Evolutionary conservation across 2,329 filamentous ascomycete species (phyloP).

Genomic region (Aspergillus versicolor): DNA sequence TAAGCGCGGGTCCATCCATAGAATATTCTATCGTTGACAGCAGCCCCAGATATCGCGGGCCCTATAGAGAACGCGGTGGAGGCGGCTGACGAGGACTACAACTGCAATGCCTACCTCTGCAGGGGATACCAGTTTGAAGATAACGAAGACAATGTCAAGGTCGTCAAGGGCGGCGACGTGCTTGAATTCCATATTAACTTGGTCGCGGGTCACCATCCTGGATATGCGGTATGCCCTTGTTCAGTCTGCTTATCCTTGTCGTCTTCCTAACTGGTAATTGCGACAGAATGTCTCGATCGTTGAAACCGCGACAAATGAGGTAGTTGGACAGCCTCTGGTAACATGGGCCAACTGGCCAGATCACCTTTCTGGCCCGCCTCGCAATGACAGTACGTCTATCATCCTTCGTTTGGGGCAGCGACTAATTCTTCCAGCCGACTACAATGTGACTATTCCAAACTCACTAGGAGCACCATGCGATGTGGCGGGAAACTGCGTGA

Average conservation of each 20-base stretch:
- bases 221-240: neutral
- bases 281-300: neutral
- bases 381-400: neutral
- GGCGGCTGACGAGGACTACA: neutral
- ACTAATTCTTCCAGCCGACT: neutral
- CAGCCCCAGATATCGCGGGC: neutral
- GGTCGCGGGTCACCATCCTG: neutral
- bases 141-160: neutral
- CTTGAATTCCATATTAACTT: neutral
- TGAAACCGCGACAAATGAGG: neutral
- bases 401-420: neutral
- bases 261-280: neutral
- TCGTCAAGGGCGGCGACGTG: neutral
- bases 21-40: no score
- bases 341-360: neutral
- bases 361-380: neutral
- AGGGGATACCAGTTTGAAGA: neutral
- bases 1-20: neutral
- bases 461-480: neutral
- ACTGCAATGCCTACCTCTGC: conserved; percentile 1
- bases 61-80: neutral
- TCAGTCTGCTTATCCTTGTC: no score
- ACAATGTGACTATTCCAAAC: neutral
- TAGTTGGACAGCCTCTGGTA: neutral
- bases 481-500: neutral